Base-by-base conservation (phyloP, 2,329 filamentous ascomycete genomes). In the Aureobasidium pullulans region DNA sequence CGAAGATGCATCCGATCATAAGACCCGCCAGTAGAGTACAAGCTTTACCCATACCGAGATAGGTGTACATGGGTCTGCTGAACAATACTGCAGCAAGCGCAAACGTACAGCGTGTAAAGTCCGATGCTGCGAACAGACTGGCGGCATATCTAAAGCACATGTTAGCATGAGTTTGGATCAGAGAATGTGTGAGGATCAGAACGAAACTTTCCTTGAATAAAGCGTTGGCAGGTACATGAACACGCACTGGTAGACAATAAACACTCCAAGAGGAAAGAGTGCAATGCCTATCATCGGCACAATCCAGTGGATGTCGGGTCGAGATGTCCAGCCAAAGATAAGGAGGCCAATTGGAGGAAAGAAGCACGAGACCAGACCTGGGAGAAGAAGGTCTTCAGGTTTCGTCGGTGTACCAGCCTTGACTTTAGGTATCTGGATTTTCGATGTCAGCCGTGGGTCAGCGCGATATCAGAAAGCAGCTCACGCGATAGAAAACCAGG, bases 161-260 rank as follows among this genome's bases (percentile, higher is more conserved):
- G 23, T 23, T 4, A 23, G 23, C 23, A 23, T 4, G 23, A 23
- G 23, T 23, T 23, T 23, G 23, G 23, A 23, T 23, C 3, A 23
- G 23, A 2, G 23, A 23, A 23, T 23, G 23, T 23, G 23, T 23
- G 23, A 2, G 23, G 23, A 23, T 23, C 23, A 23, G 23, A 23
- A 23, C 23, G 23, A 23, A 23, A 23, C 23, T 23, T 23, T 23
- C 23, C 7, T 23, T 23, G 74, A 73, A 62, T 76, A 76, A 8
- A 68, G 68, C 47, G 73, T 59, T 5, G 73, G 71, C 50, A 76
- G 64, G 64, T 76, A 76, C 32, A 75, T 63, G 64, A 75, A 74
- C 49, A 75, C 68, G 59, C 71, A 74, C 66, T 78, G 76, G 63
- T 77, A 70, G 4, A 44, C 16, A 7, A 44, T 13, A 62, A 77